phyloP scores from a whole-genome alignment of 2,329 filamentous ascomycete species.

The Verticillium klebahnii region DNA sequence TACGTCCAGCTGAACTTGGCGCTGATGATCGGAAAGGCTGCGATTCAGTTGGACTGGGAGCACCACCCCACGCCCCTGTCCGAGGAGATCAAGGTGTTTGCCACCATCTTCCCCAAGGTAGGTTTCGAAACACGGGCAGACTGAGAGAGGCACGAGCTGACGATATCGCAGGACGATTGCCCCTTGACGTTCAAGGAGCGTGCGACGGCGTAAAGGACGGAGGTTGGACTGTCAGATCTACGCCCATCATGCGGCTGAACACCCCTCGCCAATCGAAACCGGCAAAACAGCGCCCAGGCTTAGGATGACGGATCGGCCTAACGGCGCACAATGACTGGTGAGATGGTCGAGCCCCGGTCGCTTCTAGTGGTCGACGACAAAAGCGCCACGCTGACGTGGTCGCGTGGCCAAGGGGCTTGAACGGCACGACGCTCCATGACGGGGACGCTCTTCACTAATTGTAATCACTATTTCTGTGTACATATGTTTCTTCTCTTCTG shows the following conservation, averaged over 20 bases:
- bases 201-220: not conserved
- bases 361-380: not conserved
- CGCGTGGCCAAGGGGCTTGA: not conserved
- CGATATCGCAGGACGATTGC: conserved; percentile 68
- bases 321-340: not conserved
- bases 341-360: not conserved
- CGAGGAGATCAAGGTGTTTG: conserved; percentile 97
- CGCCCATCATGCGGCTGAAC: not conserved
- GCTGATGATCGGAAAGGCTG: conserved; percentile 85
- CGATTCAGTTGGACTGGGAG: conserved; percentile 81
- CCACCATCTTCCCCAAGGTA: conserved; percentile 95
- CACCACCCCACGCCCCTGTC: conserved; percentile 79
- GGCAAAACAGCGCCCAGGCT: not conserved
- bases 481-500: conserved; percentile 6
- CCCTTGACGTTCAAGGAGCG: conserved; percentile 65
- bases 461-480: conserved; percentile 9
- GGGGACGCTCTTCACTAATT: conserved; percentile 2
- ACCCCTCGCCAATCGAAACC: not conserved
- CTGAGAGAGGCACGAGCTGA: conserved; percentile 1
- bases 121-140: conserved; percentile 6
- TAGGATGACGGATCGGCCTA: not conserved
- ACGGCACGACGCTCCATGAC: not conserved
- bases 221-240: not conserved
- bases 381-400: not conserved
- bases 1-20: conserved; percentile 89